Conservation (phyloP, 2,329 filamentous ascomycete species). For the Arthrocladium fulminans region DNA sequence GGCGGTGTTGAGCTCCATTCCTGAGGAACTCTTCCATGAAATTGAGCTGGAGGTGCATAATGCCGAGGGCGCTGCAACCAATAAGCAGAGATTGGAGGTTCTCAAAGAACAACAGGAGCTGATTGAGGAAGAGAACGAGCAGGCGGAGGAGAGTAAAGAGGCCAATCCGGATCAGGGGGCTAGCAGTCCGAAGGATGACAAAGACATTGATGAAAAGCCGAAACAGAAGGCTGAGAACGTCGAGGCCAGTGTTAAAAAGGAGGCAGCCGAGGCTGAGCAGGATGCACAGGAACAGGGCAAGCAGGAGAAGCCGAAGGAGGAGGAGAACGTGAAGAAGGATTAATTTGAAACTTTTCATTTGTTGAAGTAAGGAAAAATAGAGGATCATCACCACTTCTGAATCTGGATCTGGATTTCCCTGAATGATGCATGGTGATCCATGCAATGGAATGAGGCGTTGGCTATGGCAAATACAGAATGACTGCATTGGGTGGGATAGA, state of each 20-base stretch:
- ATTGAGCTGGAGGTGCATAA: slow-evolving; percentile 97
- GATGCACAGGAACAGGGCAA: slow-evolving; percentile 32
- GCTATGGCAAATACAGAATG: not conserved
- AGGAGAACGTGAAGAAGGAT: slow-evolving; percentile 22
- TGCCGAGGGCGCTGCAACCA: slow-evolving; percentile 91
- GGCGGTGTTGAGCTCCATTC: slow-evolving; percentile 85
- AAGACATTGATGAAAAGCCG: slow-evolving; percentile 90
- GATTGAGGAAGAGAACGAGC: slow-evolving; percentile 92
- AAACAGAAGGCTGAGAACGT: slow-evolving; percentile 46
- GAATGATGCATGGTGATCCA: not conserved
- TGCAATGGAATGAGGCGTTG: not conserved
- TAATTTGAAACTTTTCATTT: not conserved
- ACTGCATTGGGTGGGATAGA: not conserved
- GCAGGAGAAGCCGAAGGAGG: slow-evolving; percentile 20
- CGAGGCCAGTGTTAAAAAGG: slow-evolving; percentile 41
- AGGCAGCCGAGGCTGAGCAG: slow-evolving; percentile 42
- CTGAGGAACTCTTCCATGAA: slow-evolving; percentile 98
- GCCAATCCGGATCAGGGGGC: slow-evolving; percentile 56
- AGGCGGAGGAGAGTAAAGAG: slow-evolving; percentile 65
- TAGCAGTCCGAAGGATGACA: slow-evolving; percentile 55
- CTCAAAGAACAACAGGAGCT: slow-evolving; percentile 97
- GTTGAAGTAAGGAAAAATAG: too few species aligned
- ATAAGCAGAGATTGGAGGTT: slow-evolving; percentile 97
- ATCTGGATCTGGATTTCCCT: too few species aligned
- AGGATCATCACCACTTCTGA: not conserved